Evolutionary conservation across 768 basidiomycete species (phyloP).

Genomic region (Podaxis sp.): DNA sequence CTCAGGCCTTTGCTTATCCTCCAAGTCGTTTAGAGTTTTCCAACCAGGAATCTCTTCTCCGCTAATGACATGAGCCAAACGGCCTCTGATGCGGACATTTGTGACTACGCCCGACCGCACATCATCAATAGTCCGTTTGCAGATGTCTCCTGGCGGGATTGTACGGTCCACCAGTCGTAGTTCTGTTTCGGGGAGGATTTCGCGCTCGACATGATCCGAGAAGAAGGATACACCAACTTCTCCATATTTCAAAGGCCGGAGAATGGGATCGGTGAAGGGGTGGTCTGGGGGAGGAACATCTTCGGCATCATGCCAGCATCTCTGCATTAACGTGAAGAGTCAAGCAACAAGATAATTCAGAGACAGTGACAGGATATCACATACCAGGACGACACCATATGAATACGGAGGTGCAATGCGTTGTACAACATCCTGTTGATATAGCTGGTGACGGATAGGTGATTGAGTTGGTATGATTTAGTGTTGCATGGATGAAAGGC

Average conservation of each 20-base stretch:
- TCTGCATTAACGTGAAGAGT: constrained; percentile 34
- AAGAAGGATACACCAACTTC: constrained; percentile 82
- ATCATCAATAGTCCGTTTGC: constrained; percentile 75
- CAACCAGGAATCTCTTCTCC: constrained; percentile 56
- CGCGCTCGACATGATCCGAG: constrained; percentile 43
- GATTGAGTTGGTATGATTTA: neutral
- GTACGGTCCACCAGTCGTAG: constrained; percentile 71
- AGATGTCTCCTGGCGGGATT: constrained; percentile 75
- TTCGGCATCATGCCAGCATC: constrained; percentile 88
- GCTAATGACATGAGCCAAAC: constrained; percentile 72
- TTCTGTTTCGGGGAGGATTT: constrained; percentile 68
- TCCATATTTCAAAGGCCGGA: constrained; percentile 69
- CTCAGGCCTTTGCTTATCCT: constrained; percentile 55
- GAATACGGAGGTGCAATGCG: constrained; percentile 34
- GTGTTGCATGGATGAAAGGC: neutral
- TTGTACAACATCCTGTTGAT: constrained; percentile 64
- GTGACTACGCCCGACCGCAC: constrained; percentile 73
- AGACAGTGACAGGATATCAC: constrained; percentile 11
- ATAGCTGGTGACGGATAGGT: constrained; percentile 39
- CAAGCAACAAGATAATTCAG: neutral
- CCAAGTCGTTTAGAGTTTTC: constrained; percentile 55
- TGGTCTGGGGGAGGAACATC: constrained; percentile 46
- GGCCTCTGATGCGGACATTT: constrained; percentile 56
- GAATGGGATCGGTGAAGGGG: constrained; percentile 55
- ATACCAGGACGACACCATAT: constrained; percentile 65